Percentiles rank a stretch among this genome's conserved stretches.
Evolutionary conservation across 441 rosid species (phyloP).

Genomic region (Adansonia gregorii): DNA sequence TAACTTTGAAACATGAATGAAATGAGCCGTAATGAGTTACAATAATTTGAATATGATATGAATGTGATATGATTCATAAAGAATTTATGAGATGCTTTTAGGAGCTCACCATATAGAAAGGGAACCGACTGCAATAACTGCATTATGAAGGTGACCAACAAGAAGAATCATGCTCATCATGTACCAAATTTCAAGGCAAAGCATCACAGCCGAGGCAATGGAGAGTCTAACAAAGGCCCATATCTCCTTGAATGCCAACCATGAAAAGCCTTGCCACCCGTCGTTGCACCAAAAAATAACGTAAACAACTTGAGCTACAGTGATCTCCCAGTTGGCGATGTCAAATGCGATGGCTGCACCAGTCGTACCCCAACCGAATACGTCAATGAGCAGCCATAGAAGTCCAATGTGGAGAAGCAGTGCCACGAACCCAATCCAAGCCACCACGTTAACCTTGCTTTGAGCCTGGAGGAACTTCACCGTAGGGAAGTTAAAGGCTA

Average conservation of each 20-base stretch:
- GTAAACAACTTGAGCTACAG: conserved; percentile 54
- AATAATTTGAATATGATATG: too few species aligned
- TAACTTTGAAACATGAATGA: neutral
- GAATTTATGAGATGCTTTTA: neutral
- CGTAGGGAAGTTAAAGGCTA: conserved; percentile 63
- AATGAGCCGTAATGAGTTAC: neutral
- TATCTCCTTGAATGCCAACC: conserved; percentile 62
- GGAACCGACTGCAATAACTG: conserved; percentile 70
- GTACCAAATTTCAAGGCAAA: conserved; percentile 83
- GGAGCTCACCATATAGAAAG: conserved; percentile 75
- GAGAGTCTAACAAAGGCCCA: conserved; percentile 83
- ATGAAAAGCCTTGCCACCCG: conserved; percentile 70
- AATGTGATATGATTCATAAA: neutral
- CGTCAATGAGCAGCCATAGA: conserved; percentile 53
- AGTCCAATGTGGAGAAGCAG: conserved; percentile 47
- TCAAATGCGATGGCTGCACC: conserved; percentile 86
- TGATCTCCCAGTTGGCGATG: conserved; percentile 51
- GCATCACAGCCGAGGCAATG: conserved; percentile 88
- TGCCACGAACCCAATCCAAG: conserved; percentile 61
- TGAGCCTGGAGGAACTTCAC: conserved; percentile 91
- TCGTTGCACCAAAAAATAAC: conserved; percentile 59
- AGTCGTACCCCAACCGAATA: conserved; percentile 51
- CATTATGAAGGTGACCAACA: conserved; percentile 69
- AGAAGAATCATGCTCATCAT: conserved; percentile 72
- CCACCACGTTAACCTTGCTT: conserved; percentile 57